Conservation (phyloP, 192 early-diverging fungal genomes). For the Dissophora ornata region DNA sequence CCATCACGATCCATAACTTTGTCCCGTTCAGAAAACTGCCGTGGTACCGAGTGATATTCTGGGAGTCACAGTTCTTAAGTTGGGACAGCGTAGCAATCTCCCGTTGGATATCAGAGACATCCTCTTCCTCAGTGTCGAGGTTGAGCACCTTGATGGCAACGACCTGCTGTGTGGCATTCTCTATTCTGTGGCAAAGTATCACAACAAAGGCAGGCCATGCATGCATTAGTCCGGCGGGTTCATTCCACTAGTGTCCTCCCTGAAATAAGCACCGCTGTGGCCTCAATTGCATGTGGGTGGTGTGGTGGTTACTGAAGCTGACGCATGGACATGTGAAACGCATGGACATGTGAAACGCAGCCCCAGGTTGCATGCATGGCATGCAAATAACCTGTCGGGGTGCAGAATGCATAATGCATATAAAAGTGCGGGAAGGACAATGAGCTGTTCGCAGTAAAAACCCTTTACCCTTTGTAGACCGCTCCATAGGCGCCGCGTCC, state of each 20-base stretch:
- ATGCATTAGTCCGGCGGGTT: too few relatives aligned
- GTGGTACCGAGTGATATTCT: constrained; percentile 94
- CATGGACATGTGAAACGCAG: too few relatives aligned
- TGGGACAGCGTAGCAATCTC: constrained; percentile 94
- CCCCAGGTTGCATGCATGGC: too few relatives aligned
- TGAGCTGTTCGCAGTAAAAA: neutral
- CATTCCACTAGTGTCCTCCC: too few relatives aligned
- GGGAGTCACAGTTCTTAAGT: constrained; percentile 80
- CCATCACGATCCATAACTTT: constrained; percentile 99
- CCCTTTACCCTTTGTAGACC: constrained; percentile 73
- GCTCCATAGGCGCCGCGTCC: constrained; percentile 79
- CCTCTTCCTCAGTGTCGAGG: constrained; percentile 96
- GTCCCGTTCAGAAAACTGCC: constrained; percentile 90
- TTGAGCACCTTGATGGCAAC: constrained; percentile 99
- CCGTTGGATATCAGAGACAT: constrained; percentile 93
- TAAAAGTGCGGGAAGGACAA: neutral
- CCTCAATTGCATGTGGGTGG: too few relatives aligned
- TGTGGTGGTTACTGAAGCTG: neutral
- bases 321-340: too few relatives aligned
- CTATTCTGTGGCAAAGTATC: constrained; percentile 66
- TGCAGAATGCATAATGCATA: neutral
- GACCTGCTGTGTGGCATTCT: constrained; percentile 79
- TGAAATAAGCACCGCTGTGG: too few relatives aligned
- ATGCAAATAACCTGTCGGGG: too few relatives aligned
- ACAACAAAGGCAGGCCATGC: neutral